phyloP scores from a whole-genome alignment of 2,329 filamentous ascomycete genomes.

The Trichophyton equinum region DNA sequence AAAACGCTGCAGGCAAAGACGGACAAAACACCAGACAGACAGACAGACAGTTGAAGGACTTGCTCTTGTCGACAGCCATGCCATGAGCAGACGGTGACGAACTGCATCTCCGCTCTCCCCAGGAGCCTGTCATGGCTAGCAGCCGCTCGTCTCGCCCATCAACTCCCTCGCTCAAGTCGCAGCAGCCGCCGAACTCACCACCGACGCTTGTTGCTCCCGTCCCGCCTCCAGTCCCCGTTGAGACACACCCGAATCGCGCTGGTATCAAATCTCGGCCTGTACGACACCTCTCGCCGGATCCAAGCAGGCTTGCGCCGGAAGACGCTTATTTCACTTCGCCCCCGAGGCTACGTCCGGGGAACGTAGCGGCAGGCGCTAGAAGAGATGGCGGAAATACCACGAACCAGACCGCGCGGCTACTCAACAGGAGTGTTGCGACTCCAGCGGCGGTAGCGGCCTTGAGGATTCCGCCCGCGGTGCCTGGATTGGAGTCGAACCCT shows the following conservation, averaged over 20 bases:
- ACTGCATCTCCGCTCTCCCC: background rate
- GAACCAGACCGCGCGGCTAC: constrained; percentile 22
- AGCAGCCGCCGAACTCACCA: constrained; percentile 14
- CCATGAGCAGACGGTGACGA: constrained; percentile 8
- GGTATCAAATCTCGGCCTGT: constrained; percentile 21
- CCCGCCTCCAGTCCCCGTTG: constrained; percentile 35
- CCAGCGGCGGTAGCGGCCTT: constrained; percentile 30
- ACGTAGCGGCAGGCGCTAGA: constrained; percentile 9
- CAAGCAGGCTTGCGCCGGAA: constrained; percentile 64
- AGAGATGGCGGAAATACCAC: constrained; percentile 21
- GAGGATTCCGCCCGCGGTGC: constrained; percentile 29
- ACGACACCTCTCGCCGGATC: constrained; percentile 39
- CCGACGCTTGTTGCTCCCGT: constrained; percentile 25
- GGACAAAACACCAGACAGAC: background rate
- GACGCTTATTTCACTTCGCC: constrained; percentile 64
- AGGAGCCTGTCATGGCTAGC: constrained; percentile 18
- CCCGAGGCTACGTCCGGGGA: constrained; percentile 38
- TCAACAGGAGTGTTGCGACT: constrained; percentile 33
- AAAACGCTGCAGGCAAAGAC: background rate
- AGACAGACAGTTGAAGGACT: background rate
- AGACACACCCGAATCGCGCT: constrained; percentile 34
- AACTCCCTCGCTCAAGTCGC: constrained; percentile 5
- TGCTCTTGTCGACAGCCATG: background rate
- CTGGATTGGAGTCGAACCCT: constrained; percentile 23
- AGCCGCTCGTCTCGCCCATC: constrained; percentile 13